These are phyloP conservation scores for Lithocarpus polystachyus DNA, from an alignment of 306 rosid genomes.

Conservation along the genomic window DNA sequence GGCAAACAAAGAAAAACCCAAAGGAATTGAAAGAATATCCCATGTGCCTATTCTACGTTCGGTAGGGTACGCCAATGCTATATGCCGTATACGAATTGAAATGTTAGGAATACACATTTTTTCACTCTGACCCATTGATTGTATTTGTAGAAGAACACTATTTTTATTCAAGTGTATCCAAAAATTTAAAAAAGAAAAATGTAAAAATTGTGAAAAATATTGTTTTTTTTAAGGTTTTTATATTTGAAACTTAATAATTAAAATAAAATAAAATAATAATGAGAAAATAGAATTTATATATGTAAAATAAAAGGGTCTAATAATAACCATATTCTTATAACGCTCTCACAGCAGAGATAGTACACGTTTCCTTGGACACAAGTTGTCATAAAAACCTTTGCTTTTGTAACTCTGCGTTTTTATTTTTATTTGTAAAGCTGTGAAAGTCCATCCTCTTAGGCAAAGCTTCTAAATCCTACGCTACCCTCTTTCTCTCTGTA, in stretches of 20 bases:
- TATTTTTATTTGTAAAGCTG: not conserved
- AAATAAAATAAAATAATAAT: no score
- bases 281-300: no score
- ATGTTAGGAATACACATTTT: no score
- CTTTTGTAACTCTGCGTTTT: slow-evolving; percentile 16
- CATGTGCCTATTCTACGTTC: not conserved
- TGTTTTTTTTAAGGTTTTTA: no score
- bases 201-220: no score
- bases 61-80: no score
- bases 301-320: no score
- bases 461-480: slow-evolving; percentile 12
- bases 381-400: not conserved
- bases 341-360: not conserved
- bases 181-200: not conserved
- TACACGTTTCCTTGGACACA: not conserved
- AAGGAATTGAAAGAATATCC: not conserved
- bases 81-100: not conserved
- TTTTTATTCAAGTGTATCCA: no score
- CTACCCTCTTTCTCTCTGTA: not conserved
- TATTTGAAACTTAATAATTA: no score
- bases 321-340: not conserved
- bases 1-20: not conserved
- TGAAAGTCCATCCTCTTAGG: slow-evolving; percentile 18
- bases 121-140: no score
- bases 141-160: no score